These are phyloP conservation scores for Saururus chinensis DNA, from an alignment of 164 flowering plant genomes.

Conservation along the genomic window DNA sequence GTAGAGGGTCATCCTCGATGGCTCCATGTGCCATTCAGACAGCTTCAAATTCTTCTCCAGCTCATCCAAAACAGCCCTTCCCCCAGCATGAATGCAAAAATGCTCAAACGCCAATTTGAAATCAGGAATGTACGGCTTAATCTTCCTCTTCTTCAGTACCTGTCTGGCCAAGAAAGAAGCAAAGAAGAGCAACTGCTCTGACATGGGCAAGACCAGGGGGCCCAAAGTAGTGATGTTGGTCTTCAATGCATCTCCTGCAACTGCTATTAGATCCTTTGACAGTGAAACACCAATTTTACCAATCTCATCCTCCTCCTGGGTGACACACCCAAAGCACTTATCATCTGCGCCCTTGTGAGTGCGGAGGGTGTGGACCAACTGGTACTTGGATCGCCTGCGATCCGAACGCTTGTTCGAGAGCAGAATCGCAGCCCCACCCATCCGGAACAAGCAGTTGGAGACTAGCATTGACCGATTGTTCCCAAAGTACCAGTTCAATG, in stretches of 20 bases:
- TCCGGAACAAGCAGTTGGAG: slow-evolving; percentile 65
- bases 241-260: slow-evolving; percentile 76
- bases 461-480: slow-evolving; percentile 73
- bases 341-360: slow-evolving; percentile 73
- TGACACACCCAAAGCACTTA: slow-evolving; percentile 59
- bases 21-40: slow-evolving; percentile 78
- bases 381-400: slow-evolving; percentile 47
- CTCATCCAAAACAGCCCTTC: slow-evolving; percentile 80
- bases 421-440: slow-evolving; percentile 72
- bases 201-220: slow-evolving; percentile 73
- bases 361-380: slow-evolving; percentile 62
- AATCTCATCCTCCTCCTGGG: slow-evolving; percentile 47
- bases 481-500: slow-evolving; percentile 74
- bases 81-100: slow-evolving; percentile 87
- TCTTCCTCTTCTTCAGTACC: slow-evolving; percentile 50
- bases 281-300: slow-evolving; percentile 62
- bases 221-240: slow-evolving; percentile 76
- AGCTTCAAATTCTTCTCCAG: slow-evolving; percentile 67
- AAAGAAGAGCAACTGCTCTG: slow-evolving; percentile 62
- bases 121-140: slow-evolving; percentile 73
- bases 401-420: slow-evolving; percentile 59
- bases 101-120: slow-evolving; percentile 81
- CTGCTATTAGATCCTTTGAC: slow-evolving; percentile 77
- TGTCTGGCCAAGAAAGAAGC: slow-evolving; percentile 53
- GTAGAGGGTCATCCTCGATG: slow-evolving; percentile 55